phyloP scores from a whole-genome alignment of 1,284 basidiomycete genomes.

The Ustilago hordei region DNA sequence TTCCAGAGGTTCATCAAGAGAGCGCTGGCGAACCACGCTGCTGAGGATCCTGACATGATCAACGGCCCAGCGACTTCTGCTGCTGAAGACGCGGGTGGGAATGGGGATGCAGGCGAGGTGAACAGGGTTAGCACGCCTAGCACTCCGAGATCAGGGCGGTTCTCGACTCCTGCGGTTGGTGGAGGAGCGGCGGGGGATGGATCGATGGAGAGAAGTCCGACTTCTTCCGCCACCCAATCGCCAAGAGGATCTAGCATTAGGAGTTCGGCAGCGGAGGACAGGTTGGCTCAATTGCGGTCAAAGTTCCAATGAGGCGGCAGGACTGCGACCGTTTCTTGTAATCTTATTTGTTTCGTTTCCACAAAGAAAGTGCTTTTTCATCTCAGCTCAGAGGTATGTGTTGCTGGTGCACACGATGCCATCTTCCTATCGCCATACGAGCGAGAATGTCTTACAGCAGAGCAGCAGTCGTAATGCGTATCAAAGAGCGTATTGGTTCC shows the following conservation, averaged over 20 bases:
- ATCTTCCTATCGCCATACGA: too few relatives aligned
- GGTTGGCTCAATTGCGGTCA: conserved; percentile 61
- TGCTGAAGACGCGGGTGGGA: neutral
- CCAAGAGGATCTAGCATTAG: conserved; percentile 23
- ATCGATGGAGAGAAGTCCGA: conserved; percentile 31
- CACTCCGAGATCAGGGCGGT: conserved; percentile 18
- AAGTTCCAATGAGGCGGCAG: conserved; percentile 46
- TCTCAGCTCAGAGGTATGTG: too few relatives aligned
- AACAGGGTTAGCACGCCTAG: conserved; percentile 27
- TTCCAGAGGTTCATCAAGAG: conserved; percentile 71
- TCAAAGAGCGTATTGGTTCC: neutral
- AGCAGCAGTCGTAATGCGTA: too few relatives aligned
- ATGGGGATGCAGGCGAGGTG: conserved; percentile 7
- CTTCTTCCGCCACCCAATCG: conserved; percentile 31
- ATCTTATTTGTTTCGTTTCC: neutral
- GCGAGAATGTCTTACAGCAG: too few relatives aligned
- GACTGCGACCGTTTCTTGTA: neutral
- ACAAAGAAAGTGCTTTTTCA: neutral
- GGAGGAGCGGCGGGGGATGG: conserved; percentile 6
- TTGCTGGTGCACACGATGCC: too few relatives aligned
- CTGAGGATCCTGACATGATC: conserved; percentile 80
- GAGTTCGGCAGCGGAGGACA: conserved; percentile 52
- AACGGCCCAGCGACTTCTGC: neutral
- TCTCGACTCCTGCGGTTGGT: conserved; percentile 1
- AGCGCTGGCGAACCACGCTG: conserved; percentile 75